phyloP scores from a whole-genome alignment of 345 rosid genomes.

The Triadica sebifera region DNA sequence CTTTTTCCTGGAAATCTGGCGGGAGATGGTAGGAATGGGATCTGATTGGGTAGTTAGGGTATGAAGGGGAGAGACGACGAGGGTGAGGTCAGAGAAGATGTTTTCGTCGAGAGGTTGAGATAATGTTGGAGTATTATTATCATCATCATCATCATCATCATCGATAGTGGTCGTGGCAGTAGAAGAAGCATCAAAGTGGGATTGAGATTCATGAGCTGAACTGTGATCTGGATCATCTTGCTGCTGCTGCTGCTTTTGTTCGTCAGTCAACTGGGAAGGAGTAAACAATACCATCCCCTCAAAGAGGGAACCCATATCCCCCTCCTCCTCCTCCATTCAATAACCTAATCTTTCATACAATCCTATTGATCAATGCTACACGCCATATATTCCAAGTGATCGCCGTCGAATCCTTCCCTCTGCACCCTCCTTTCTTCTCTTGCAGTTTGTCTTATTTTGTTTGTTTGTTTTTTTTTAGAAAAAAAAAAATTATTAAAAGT shows the following conservation, averaged over 20 bases:
- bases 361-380: background rate
- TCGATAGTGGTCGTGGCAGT: conserved; percentile 7
- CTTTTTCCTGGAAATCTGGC: conserved; percentile 73
- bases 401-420: background rate
- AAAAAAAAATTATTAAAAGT: no score
- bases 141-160: background rate
- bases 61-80: conserved; percentile 1
- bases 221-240: conserved; percentile 1
- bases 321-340: conserved; percentile 13
- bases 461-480: background rate
- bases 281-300: conserved; percentile 83
- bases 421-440: background rate
- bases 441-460: background rate
- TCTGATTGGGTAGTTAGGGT: conserved; percentile 9
- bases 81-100: conserved; percentile 69
- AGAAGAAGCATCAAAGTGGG: conserved; percentile 1
- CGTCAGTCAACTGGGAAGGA: conserved; percentile 43
- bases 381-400: background rate
- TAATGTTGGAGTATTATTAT: conserved; percentile 3
- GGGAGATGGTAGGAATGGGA: conserved; percentile 22
- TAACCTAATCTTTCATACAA: no score
- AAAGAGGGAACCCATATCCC: conserved; percentile 72
- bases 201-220: conserved; percentile 4
- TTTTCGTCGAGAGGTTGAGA: conserved; percentile 72
- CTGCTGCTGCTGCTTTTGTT: background rate